These are phyloP conservation scores for Aspergillus proliferans DNA, from an alignment of 2,329 filamentous ascomycete species.

Conservation along the genomic window DNA sequence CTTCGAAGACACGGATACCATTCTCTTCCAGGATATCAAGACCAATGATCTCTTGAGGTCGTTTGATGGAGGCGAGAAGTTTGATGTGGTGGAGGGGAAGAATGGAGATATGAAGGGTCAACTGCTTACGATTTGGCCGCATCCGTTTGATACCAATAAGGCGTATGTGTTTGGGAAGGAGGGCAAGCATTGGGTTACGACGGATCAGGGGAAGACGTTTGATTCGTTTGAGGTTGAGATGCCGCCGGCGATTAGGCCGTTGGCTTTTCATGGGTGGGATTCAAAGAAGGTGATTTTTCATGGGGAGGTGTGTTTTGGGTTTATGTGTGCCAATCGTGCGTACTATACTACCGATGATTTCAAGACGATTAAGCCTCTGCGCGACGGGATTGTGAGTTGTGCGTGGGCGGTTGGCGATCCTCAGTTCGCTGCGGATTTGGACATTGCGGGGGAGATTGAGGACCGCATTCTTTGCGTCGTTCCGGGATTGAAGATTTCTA, in stretches of 20 bases:
- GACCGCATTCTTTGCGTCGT: constrained; percentile 76
- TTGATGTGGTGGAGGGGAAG: constrained; percentile 60
- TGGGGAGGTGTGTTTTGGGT: constrained; percentile 60
- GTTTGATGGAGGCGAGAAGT: constrained; percentile 70
- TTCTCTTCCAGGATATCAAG: constrained; percentile 65
- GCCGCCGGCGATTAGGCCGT: constrained; percentile 43
- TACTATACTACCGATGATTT: constrained; percentile 86
- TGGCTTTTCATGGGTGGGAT: constrained; percentile 79
- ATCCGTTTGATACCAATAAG: constrained; percentile 69
- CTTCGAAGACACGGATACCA: constrained; percentile 80
- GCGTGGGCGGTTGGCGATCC: constrained; percentile 78
- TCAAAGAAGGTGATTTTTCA: constrained; percentile 81
- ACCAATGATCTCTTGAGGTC: constrained; percentile 68
- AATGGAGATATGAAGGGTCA: constrained; percentile 46
- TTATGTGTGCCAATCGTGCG: constrained; percentile 57
- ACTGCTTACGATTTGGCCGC: constrained; percentile 61
- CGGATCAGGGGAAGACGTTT: constrained; percentile 79
- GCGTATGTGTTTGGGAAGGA: constrained; percentile 72
- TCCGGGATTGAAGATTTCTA: constrained; percentile 63
- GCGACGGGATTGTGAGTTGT: constrained; percentile 66
- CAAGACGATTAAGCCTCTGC: constrained; percentile 58
- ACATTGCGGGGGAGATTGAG: constrained; percentile 58
- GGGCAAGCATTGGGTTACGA: constrained; percentile 72
- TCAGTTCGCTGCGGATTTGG: constrained; percentile 53
- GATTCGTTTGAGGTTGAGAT: constrained; percentile 60